These are phyloP conservation scores for Penicillium sp. DNA, from an alignment of 2,329 filamentous ascomycete species.

Conservation along the genomic window DNA sequence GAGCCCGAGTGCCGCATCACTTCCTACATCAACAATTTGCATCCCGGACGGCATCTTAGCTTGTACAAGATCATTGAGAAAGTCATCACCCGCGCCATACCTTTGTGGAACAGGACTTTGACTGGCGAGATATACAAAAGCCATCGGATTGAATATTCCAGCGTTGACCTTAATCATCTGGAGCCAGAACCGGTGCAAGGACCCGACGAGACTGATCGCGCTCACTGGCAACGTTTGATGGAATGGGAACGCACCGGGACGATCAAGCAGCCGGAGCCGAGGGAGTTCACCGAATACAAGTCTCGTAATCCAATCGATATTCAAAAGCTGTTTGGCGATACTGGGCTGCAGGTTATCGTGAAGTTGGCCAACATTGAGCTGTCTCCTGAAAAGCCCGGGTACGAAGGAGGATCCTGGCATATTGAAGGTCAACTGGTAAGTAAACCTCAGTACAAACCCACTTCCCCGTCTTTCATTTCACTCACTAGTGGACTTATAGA, in stretches of 20 bases:
- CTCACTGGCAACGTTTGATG: not conserved
- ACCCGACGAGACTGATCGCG: not conserved
- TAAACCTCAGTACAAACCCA: not conserved
- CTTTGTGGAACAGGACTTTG: slow-evolving; percentile 5
- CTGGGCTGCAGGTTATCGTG: slow-evolving; percentile 52
- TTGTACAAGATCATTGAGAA: slow-evolving; percentile 10
- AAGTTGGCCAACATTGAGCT: slow-evolving; percentile 64
- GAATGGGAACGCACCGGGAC: not conserved
- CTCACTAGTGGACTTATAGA: slow-evolving; percentile 28
- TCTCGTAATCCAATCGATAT: slow-evolving; percentile 14
- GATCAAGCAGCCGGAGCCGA: slow-evolving; percentile 15
- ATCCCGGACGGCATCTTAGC: not conserved
- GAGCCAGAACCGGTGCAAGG: not conserved
- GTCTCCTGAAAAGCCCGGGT: slow-evolving; percentile 58
- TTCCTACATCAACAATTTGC: slow-evolving; percentile 11
- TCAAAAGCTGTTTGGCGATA: slow-evolving; percentile 29
- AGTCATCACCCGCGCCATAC: slow-evolving; percentile 11
- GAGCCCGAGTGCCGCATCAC: slow-evolving; percentile 2
- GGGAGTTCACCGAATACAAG: not conserved
- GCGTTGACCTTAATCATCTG: not conserved
- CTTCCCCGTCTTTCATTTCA: not conserved
- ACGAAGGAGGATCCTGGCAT: slow-evolving; percentile 45
- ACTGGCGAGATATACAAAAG: not conserved
- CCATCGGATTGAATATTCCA: not conserved
- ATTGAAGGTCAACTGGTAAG: slow-evolving; percentile 47